phyloP scores from a whole-genome alignment of 306 rosid genomes.

The Quercus aquifolioides region DNA sequence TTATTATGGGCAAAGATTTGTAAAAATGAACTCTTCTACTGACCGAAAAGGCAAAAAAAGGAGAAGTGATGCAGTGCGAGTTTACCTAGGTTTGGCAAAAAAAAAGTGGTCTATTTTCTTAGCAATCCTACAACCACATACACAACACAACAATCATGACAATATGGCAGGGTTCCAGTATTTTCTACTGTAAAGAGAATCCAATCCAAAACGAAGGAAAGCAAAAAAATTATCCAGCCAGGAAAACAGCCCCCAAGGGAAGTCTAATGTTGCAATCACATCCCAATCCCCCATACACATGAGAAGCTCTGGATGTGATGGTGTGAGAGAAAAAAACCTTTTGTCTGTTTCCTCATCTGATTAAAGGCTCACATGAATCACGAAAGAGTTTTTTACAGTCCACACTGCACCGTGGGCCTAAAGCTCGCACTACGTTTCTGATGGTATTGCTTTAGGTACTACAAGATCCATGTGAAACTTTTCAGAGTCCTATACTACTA shows the following conservation, averaged over 20 bases:
- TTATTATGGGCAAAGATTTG: too few species aligned
- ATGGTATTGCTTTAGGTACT: neutral
- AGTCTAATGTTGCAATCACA: neutral
- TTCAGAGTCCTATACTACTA: conserved; percentile 15
- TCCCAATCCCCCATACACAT: neutral
- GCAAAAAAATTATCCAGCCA: neutral
- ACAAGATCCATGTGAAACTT: conserved; percentile 9
- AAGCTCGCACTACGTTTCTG: neutral
- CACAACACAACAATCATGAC: neutral
- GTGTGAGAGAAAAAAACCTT: neutral
- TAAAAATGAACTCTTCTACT: too few species aligned
- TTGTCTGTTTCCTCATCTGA: conserved; percentile 7
- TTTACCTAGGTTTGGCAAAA: neutral
- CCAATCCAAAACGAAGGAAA: neutral
- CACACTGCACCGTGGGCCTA: conserved; percentile 3
- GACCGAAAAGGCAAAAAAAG: too few species aligned
- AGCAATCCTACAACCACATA: neutral
- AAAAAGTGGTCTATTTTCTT: neutral
- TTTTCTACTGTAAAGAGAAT: neutral
- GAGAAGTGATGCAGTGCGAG: neutral
- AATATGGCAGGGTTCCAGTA: neutral
- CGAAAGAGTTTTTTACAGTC: neutral
- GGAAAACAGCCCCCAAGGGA: neutral
- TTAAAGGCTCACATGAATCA: conserved; percentile 11
- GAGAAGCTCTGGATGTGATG: conserved; percentile 1